Evolutionary conservation across 495 filamentous ascomycete species (phyloP).

Genomic region (Elaphomyces granulatus): DNA sequence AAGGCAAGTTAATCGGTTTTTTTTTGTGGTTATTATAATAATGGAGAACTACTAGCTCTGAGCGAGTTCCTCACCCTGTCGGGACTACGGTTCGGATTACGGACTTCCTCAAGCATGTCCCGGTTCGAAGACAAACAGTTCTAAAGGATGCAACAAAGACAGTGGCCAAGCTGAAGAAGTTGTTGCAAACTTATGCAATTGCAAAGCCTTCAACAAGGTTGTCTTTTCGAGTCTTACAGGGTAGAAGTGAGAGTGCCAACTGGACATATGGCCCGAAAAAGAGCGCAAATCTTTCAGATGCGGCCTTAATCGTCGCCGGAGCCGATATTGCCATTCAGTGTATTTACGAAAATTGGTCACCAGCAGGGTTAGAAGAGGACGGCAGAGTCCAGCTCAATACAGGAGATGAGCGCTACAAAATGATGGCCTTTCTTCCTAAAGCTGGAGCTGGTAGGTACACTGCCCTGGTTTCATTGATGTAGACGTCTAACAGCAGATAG

Average conservation of each 20-base stretch:
- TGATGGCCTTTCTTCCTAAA: conserved; percentile 49
- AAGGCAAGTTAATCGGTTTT: conserved; percentile 17
- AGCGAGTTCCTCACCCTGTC: conserved; percentile 46
- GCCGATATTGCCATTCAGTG: conserved; percentile 45
- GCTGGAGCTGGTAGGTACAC: conserved; percentile 25
- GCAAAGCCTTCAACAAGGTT: conserved; percentile 50
- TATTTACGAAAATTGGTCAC: conserved; percentile 20
- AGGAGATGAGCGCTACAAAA: conserved; percentile 16
- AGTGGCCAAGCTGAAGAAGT: conserved; percentile 46
- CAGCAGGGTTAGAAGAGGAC: background rate
- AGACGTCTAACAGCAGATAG: conserved; percentile 13
- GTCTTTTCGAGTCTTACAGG: conserved; percentile 50
- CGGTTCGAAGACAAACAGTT: conserved; percentile 57
- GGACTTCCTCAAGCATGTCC: conserved; percentile 53
- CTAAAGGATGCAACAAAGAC: conserved; percentile 48
- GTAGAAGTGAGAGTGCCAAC: conserved; percentile 45
- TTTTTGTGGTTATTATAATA: background rate
- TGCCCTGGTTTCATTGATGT: background rate
- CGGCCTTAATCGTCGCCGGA: conserved; percentile 57
- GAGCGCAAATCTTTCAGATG: conserved; percentile 43
- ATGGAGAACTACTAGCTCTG: conserved; percentile 18
- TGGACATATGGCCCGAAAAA: conserved; percentile 58
- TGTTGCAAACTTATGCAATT: conserved; percentile 64
- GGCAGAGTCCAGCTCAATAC: conserved; percentile 5
- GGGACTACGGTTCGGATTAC: conserved; percentile 65